Base-by-base conservation (phyloP, 306 rosid genomes). In the Vigna angularis region DNA sequence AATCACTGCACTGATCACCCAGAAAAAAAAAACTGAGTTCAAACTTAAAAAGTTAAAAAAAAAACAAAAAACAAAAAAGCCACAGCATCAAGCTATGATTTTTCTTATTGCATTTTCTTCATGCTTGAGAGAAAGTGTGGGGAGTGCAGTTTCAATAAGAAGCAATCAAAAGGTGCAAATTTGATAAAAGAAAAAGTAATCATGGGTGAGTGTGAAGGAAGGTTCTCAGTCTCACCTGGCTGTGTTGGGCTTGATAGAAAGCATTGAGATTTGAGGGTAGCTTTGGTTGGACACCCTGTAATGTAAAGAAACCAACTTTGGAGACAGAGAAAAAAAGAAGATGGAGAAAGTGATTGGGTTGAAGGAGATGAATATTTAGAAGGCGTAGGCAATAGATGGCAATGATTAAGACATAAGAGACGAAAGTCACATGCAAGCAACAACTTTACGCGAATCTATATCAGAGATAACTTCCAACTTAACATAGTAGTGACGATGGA, bases 251-350 rank as follows among this genome's bases (percentile, higher is more conserved):
- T 53, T 70, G 71, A 49, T 72, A 38, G 53, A 76, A 75, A 80
- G 81, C 73, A 76, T 65, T 69, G 55, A 84, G 36, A 86, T 79
- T 77, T n/a, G 57, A 78, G 73, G 66, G 81, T 30, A 75, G 74
- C 84, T 80, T 83, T 66, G 53, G 72, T 20, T 66, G 81, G 67
- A 75, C 87, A 89, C 78, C 81, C 82, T 79, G 87, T 36, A 78
- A 75, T 26, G 88, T 34, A 78, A 74, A 32, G 74, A 73, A 79
- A 72, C 18, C 61, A 79, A 80, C 66, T 76, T 82, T 24, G 4
- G 3, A 30, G 66, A 44, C 13, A 24, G 28, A 66, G 6, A 8
- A 16, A 32, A 22, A 12, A 50, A 44, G 65, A 9, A 20, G 44
- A 9, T 32, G 56, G 52, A 20, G n/a, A 34, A 58, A 72, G 75